Percentiles rank a stretch among this genome's conserved stretches.
phyloP scores from a whole-genome alignment of 106 monocot species.

The Dendrobium catenatum region DNA sequence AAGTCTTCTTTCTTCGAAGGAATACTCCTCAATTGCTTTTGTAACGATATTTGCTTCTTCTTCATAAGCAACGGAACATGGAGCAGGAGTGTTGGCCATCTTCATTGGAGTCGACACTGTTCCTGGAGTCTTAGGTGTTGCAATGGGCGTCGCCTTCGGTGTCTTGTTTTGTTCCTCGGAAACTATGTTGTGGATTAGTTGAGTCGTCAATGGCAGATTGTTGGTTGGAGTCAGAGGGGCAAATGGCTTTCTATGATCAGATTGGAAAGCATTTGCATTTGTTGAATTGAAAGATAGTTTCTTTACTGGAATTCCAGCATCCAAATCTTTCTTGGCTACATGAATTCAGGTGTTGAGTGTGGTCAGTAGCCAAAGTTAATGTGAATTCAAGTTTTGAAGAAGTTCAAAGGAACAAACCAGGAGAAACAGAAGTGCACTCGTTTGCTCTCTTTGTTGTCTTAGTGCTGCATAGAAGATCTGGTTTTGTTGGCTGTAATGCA shows the following conservation, averaged over 20 bases:
- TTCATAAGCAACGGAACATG: constrained; percentile 27
- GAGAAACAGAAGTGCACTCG: constrained; percentile 25
- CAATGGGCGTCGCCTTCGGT: constrained; percentile 6
- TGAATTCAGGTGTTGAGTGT: neutral
- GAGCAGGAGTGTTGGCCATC: constrained; percentile 19
- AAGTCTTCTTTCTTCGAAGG: constrained; percentile 54
- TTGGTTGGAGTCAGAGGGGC: constrained; percentile 3
- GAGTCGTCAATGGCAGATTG: constrained; percentile 3
- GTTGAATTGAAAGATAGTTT: constrained; percentile 13
- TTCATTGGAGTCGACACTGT: constrained; percentile 37
- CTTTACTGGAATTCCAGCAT: constrained; percentile 7
- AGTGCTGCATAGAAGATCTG: constrained; percentile 18
- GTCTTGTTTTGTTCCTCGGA: too few relatives aligned
- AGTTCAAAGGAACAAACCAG: constrained; percentile 23
- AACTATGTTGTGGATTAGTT: too few relatives aligned
- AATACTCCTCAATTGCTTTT: constrained; percentile 17
- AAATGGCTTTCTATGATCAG: constrained; percentile 11
- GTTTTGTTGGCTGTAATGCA: constrained; percentile 27
- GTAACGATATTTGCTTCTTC: neutral
- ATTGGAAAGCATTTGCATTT: neutral
- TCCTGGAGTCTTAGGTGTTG: constrained; percentile 28
- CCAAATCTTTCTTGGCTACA: constrained; percentile 14
- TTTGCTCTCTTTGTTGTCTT: constrained; percentile 35
- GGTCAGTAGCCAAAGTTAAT: neutral
- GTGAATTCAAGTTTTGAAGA: neutral